Evolutionary conservation across 805 yeast species (phyloP).

Genomic region (Teunomyces funiuensis): DNA sequence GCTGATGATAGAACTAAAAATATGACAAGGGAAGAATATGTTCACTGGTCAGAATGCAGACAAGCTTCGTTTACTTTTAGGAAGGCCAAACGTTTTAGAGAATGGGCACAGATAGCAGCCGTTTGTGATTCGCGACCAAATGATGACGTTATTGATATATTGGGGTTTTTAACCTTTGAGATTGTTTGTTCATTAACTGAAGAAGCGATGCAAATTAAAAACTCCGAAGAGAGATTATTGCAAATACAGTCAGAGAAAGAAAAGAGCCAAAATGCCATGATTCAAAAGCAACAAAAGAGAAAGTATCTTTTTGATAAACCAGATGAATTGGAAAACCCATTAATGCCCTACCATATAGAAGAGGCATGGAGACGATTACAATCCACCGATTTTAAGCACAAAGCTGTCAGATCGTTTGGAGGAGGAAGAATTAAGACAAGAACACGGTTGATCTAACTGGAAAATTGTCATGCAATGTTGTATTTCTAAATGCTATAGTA

Average conservation of each 20-base stretch:
- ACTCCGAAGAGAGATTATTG: constrained; percentile 56
- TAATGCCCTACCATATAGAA: constrained; percentile 74
- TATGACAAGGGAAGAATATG: constrained; percentile 97
- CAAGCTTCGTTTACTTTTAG: constrained; percentile 96
- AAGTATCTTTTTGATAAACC: constrained; percentile 83
- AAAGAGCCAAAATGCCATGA: constrained; percentile 26
- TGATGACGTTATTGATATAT: constrained; percentile 93
- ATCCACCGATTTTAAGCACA: constrained; percentile 51
- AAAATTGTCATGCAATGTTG: neutral
- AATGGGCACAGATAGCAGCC: constrained; percentile 89
- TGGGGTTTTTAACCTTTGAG: constrained; percentile 94
- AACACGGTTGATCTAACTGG: constrained; percentile 47
- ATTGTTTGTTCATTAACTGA: constrained; percentile 94
- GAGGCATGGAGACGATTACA: constrained; percentile 90
- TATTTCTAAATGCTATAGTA: neutral
- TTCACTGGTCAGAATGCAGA: constrained; percentile 98
- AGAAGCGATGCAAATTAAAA: constrained; percentile 80
- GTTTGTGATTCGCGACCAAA: constrained; percentile 88
- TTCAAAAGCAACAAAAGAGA: constrained; percentile 34
- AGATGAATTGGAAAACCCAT: constrained; percentile 76
- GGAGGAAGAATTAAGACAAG: constrained; percentile 62
- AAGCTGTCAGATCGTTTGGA: constrained; percentile 66
- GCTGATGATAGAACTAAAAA: constrained; percentile 92
- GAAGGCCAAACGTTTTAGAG: constrained; percentile 90
- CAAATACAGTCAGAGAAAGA: constrained; percentile 21